Percentiles rank a stretch among this genome's conserved stretches.
Conservation (phyloP, 202 grass and related monocot genomes). For the Schoenoplectus triqueter region DNA sequence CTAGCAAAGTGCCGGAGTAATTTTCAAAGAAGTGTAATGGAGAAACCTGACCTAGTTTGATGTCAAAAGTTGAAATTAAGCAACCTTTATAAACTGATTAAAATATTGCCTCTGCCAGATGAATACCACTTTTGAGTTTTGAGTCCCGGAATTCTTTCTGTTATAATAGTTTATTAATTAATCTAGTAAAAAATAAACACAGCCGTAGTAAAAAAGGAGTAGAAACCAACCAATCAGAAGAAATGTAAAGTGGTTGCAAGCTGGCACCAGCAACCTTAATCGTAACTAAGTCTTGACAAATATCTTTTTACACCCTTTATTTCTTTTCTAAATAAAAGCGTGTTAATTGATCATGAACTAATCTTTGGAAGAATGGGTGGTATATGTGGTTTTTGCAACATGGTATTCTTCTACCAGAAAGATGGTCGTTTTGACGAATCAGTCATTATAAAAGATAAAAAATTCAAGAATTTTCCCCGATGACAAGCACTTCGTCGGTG, state of each 20-base stretch:
- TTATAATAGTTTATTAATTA: neutral
- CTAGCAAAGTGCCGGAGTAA: neutral
- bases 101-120: neutral
- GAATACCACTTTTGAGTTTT: neutral
- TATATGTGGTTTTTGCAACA: neutral
- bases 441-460: too few relatives aligned
- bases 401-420: neutral
- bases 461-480: neutral
- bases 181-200: neutral
- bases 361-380: neutral
- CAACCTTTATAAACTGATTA: neutral
- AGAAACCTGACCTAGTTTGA: neutral
- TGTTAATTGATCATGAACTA: neutral
- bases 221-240: neutral
- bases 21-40: neutral
- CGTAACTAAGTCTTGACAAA: neutral
- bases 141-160: neutral
- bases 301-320: neutral
- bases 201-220: neutral
- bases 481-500: too few relatives aligned
- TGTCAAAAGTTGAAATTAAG: neutral
- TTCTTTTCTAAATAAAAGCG: neutral
- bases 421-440: neutral
- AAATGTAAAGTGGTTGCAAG: neutral
- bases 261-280: conserved; percentile 19